phyloP scores from a whole-genome alignment of 2,329 filamentous ascomycete genomes.

The Orbilia oligospora region DNA sequence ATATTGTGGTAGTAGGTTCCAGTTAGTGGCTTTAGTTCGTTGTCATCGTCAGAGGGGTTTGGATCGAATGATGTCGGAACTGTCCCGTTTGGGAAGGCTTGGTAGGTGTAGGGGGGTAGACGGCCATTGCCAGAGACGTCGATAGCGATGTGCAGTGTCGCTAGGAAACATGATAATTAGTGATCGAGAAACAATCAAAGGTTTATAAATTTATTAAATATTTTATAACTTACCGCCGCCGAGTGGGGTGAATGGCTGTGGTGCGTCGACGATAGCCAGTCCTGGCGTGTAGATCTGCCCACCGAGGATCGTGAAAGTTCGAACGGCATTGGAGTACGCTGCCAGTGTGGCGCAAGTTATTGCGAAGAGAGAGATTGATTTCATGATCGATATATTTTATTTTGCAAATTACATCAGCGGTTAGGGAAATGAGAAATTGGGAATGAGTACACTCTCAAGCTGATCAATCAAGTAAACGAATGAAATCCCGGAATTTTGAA shows the following conservation, averaged over 20 bases:
- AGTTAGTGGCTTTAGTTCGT: conserved; percentile 6
- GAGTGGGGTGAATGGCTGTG: conserved; percentile 76
- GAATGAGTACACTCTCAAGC: too few species aligned
- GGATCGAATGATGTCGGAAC: conserved; percentile 66
- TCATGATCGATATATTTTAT: conserved; percentile 11
- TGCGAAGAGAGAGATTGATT: neutral
- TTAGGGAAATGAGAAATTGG: neutral
- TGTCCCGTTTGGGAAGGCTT: conserved; percentile 71
- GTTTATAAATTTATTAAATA: neutral
- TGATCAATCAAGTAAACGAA: too few species aligned
- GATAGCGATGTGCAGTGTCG: conserved; percentile 75
- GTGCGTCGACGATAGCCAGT: conserved; percentile 76
- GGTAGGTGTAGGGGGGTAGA: conserved; percentile 74
- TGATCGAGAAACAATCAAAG: too few species aligned
- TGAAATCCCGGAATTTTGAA: too few species aligned
- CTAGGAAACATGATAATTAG: conserved; percentile 63
- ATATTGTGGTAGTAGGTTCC: conserved; percentile 70
- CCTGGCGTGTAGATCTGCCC: conserved; percentile 80
- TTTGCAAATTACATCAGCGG: neutral
- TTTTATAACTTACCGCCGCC: conserved; percentile 73
- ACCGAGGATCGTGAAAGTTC: conserved; percentile 73
- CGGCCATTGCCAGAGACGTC: conserved; percentile 78
- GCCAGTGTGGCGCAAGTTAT: conserved; percentile 62
- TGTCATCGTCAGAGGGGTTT: conserved; percentile 15
- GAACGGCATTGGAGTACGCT: conserved; percentile 64